Evolutionary conservation across 2,329 filamentous ascomycete genomes (phyloP).

Genomic region (Sphaerulina vaccinii): DNA sequence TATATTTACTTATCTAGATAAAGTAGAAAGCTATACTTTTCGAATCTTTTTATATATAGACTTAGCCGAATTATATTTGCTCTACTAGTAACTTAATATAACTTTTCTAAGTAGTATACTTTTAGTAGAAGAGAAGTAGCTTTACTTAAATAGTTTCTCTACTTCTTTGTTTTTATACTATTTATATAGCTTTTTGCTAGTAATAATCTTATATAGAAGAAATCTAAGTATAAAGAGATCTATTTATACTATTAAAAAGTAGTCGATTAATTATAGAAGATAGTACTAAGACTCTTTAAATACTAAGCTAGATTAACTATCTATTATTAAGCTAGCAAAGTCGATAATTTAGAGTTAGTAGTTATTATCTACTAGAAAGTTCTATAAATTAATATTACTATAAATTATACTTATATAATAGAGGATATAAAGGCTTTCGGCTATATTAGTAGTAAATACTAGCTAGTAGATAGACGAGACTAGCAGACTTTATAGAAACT

Average conservation of each 20-base stretch:
- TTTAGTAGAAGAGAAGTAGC: constrained; percentile 1
- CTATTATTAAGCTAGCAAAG: constrained; percentile 9
- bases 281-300: constrained; percentile 9
- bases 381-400: constrained; percentile 14
- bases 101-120: constrained; percentile 3
- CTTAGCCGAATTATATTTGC: constrained; percentile 9
- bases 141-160: background rate
- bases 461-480: constrained; percentile 3
- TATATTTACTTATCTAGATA: background rate
- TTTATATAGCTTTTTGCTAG: constrained; percentile 5
- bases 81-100: constrained; percentile 7
- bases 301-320: constrained; percentile 4
- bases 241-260: constrained; percentile 7
- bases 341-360: constrained; percentile 11
- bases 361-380: constrained; percentile 8
- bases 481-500: constrained; percentile 6
- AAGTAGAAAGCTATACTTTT: constrained; percentile 1
- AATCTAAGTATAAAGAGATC: constrained; percentile 13
- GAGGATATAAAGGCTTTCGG: constrained; percentile 10
- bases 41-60: constrained; percentile 1
- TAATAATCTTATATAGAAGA: constrained; percentile 10
- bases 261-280: constrained; percentile 3
- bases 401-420: constrained; percentile 7
- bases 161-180: constrained; percentile 5
- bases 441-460: constrained; percentile 4